phyloP scores from a whole-genome alignment of 495 filamentous ascomycete genomes.

The Aspergillus asperescens region DNA sequence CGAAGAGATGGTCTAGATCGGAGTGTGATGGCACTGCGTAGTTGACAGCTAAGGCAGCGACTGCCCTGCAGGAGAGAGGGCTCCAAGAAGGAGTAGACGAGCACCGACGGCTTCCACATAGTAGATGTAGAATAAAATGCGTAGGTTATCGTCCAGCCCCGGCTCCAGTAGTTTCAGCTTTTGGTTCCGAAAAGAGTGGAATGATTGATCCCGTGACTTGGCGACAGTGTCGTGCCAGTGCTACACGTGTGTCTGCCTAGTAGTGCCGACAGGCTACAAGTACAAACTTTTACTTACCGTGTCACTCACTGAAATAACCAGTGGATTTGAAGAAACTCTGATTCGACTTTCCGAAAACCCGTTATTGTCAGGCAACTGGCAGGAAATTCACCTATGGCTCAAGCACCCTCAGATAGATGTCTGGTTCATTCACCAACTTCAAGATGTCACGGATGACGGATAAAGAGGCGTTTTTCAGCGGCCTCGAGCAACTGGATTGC shows the following conservation, averaged over 20 bases:
- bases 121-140: conserved; percentile 1
- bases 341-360: neutral
- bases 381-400: conserved; percentile 16
- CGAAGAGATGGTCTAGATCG: conserved; percentile 26
- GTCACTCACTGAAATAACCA: neutral
- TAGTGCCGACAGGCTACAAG: too few species aligned
- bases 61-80: conserved; percentile 24
- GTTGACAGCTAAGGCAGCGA: conserved; percentile 40
- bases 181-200: conserved; percentile 9
- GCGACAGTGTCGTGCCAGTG: conserved; percentile 32
- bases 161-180: neutral
- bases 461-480: conserved; percentile 42
- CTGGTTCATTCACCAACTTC: conserved; percentile 17
- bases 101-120: conserved; percentile 33
- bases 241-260: conserved; percentile 22
- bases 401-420: conserved; percentile 6
- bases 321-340: neutral
- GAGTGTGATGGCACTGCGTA: conserved; percentile 28
- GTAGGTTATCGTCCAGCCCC: neutral
- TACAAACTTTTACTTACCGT: too few species aligned
- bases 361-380: neutral
- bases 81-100: conserved; percentile 20
- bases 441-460: conserved; percentile 24
- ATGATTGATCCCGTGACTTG: conserved; percentile 35
- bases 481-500: conserved; percentile 43